These are phyloP conservation scores for Exobasidium cylindrosporum DNA, from an alignment of 1,284 basidiomycete species.

Conservation along the genomic window DNA sequence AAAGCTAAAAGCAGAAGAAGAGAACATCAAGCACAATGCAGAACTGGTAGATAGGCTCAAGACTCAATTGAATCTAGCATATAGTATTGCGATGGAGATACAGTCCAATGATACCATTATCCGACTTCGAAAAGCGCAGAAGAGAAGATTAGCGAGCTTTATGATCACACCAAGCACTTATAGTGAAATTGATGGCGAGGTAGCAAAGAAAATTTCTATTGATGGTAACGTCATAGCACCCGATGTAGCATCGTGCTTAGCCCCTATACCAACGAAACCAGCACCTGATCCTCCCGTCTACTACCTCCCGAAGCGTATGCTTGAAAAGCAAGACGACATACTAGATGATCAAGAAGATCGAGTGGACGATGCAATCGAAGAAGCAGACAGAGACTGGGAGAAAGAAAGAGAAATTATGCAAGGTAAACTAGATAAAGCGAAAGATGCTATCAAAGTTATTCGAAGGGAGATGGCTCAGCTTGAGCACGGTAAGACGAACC, in stretches of 20 bases:
- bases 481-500: background rate
- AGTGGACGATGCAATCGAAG: constrained; percentile 69
- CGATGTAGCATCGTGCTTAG: background rate
- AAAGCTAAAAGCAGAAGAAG: background rate
- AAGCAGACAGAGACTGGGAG: constrained; percentile 53
- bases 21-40: background rate
- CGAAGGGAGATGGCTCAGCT: background rate
- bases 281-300: constrained; percentile 6
- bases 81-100: constrained; percentile 3
- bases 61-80: background rate
- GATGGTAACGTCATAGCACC: constrained; percentile 7
- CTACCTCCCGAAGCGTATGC: constrained; percentile 3
- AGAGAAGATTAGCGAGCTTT: constrained; percentile 11
- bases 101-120: background rate
- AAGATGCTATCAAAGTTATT: background rate
- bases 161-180: constrained; percentile 5
- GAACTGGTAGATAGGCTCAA: background rate
- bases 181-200: background rate
- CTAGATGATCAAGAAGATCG: constrained; percentile 50
- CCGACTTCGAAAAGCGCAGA: constrained; percentile 9
- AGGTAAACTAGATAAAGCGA: background rate
- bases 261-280: background rate
- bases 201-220: background rate
- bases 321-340: background rate
- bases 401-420: constrained; percentile 27